Evolutionary conservation across 768 basidiomycete species (phyloP).

Genomic region (Trichaptum fuscoviolaceum): DNA sequence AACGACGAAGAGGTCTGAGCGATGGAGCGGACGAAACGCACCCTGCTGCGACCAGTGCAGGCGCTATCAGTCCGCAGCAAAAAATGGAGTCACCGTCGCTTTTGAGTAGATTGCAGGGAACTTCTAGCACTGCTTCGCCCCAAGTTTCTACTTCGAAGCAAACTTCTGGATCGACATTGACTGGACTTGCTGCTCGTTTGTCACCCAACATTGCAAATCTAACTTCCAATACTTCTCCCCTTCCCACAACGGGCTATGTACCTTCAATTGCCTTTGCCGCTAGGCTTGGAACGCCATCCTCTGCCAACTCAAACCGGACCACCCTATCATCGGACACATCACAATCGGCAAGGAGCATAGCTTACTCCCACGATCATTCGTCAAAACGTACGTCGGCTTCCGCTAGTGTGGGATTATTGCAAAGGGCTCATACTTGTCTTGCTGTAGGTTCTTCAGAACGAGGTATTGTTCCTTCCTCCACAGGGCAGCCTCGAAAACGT

Average conservation of each 20-base stretch:
- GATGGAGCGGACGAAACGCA: background rate
- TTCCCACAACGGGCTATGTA: background rate
- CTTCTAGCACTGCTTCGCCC: background rate
- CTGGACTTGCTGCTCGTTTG: background rate
- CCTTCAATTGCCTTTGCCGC: background rate
- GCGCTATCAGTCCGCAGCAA: background rate
- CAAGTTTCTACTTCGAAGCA: background rate
- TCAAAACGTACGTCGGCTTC: background rate
- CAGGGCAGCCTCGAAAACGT: background rate
- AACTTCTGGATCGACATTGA: background rate
- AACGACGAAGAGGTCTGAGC: background rate
- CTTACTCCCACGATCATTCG: background rate
- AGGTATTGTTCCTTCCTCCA: background rate
- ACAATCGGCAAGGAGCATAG: background rate
- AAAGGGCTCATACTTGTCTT: background rate
- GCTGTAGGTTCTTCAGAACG: background rate
- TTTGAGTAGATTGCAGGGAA: slow-evolving; percentile 4
- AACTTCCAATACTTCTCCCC: background rate
- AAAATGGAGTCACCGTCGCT: background rate
- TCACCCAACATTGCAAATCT: background rate
- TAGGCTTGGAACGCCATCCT: background rate
- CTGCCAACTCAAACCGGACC: background rate
- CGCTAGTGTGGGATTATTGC: background rate
- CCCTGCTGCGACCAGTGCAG: background rate
- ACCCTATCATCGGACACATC: background rate